Evolutionary conservation across 1,139 yeast species (phyloP).

Genomic region (Scheffersomyces insectosa): DNA sequence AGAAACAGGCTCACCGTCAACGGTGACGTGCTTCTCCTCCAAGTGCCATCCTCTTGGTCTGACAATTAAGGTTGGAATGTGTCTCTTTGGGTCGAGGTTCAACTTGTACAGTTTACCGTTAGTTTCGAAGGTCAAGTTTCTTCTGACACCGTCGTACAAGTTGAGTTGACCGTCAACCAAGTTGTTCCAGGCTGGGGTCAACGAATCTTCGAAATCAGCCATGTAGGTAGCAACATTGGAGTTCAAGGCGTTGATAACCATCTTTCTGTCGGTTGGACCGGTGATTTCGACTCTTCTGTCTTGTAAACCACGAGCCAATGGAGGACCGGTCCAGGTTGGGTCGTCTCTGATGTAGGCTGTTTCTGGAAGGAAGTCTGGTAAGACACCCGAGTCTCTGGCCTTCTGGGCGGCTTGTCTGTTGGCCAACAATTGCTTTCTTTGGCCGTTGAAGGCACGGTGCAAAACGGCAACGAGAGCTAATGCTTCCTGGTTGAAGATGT

Average conservation of each 20-base stretch:
- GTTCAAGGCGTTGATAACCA: constrained; percentile 92
- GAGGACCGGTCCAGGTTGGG: constrained; percentile 77
- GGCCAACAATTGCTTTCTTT: constrained; percentile 59
- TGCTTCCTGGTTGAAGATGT: constrained; percentile 68
- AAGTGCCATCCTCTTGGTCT: constrained; percentile 90
- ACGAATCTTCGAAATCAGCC: constrained; percentile 95
- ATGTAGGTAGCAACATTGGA: constrained; percentile 87
- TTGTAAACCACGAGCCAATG: constrained; percentile 71
- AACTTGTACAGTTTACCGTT: constrained; percentile 65
- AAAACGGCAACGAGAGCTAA: constrained; percentile 71
- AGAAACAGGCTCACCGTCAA: constrained; percentile 74
- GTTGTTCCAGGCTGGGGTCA: constrained; percentile 94
- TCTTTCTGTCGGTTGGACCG: constrained; percentile 88
- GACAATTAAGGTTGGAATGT: constrained; percentile 73
- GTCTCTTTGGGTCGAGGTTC: constrained; percentile 53
- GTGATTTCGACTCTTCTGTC: constrained; percentile 86
- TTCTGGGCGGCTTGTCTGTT: constrained; percentile 62
- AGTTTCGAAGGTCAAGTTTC: constrained; percentile 56
- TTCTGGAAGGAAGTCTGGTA: constrained; percentile 75
- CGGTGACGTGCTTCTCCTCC: constrained; percentile 67
- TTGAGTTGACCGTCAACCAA: constrained; percentile 89
- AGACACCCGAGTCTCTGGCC: constrained; percentile 63
- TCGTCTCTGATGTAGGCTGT: constrained; percentile 71
- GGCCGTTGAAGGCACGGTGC: constrained; percentile 68
- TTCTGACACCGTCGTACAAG: constrained; percentile 82